phyloP scores from a whole-genome alignment of 1,284 basidiomycete species.

The Waitea zeae region DNA sequence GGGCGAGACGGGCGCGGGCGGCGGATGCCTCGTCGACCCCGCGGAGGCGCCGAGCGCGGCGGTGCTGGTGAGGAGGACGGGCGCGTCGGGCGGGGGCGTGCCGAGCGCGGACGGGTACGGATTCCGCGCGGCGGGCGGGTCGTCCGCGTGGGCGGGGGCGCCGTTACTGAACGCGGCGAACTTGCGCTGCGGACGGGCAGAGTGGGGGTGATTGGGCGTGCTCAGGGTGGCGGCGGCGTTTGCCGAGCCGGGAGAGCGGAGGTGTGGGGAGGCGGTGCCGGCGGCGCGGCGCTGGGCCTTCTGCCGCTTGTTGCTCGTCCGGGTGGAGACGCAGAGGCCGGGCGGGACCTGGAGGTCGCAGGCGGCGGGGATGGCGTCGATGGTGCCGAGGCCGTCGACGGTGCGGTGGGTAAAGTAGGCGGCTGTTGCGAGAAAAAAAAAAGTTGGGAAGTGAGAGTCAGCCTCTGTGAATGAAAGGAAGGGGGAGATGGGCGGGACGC shows the following conservation, averaged over 20 bases:
- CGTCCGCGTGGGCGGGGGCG: too few relatives aligned
- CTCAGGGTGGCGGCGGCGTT: too few relatives aligned
- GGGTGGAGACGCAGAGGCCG: constrained; percentile 18
- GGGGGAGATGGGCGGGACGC: constrained; percentile 12
- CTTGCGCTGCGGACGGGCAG: too few relatives aligned
- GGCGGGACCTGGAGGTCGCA: constrained; percentile 35
- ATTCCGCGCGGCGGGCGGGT: too few relatives aligned
- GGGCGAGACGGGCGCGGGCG: neutral
- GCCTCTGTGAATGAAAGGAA: neutral
- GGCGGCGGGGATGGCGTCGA: constrained; percentile 40
- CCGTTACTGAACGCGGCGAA: too few relatives aligned
- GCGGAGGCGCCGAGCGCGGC: too few relatives aligned
- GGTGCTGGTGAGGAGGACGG: too few relatives aligned
- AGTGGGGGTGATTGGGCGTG: too few relatives aligned
- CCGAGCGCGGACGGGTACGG: too few relatives aligned
- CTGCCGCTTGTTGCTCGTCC: constrained; percentile 4
- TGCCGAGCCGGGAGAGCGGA: too few relatives aligned
- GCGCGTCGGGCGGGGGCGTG: too few relatives aligned
- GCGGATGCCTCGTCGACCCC: neutral
- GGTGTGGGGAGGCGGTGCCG: too few relatives aligned
- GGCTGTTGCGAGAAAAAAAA: constrained; percentile 19
- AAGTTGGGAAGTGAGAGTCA: constrained; percentile 1
- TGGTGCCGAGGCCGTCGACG: constrained; percentile 42
- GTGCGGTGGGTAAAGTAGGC: constrained; percentile 58
- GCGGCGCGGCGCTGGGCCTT: constrained; percentile 1